Evolutionary conservation across 1,139 yeast genomes (phyloP).

Genomic region (Hansenula sp.): DNA sequence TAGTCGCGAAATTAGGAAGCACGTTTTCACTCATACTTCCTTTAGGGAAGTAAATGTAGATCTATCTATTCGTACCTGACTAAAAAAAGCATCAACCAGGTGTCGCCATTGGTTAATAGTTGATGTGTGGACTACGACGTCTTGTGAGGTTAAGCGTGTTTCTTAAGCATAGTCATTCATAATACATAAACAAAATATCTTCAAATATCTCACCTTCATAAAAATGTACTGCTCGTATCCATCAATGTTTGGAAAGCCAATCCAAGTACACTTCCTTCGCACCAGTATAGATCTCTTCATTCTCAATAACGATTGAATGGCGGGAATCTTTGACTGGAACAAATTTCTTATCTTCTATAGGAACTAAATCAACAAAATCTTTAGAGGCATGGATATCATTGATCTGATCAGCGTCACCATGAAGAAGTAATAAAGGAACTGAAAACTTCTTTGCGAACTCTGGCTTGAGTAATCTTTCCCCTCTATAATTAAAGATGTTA

Average conservation of each 20-base stretch:
- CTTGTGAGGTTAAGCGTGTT: no score
- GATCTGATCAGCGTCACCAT: constrained; percentile 49
- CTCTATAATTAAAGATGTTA: constrained; percentile 34
- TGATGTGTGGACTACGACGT: no score
- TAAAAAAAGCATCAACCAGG: no score
- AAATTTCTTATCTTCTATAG: constrained; percentile 25
- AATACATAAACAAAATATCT: no score
- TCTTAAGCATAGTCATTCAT: no score
- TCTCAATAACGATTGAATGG: constrained; percentile 45
- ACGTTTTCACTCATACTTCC: no score
- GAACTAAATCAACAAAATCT: constrained; percentile 37
- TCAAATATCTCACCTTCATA: background rate
- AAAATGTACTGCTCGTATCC: no score
- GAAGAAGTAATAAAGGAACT: constrained; percentile 47
- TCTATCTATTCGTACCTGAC: no score
- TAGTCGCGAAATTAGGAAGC: no score
- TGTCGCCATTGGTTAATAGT: no score
- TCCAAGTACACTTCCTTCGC: constrained; percentile 3
- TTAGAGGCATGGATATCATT: constrained; percentile 53
- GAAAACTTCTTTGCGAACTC: constrained; percentile 39
- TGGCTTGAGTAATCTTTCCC: constrained; percentile 43
- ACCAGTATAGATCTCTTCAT: constrained; percentile 31
- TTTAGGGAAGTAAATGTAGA: no score
- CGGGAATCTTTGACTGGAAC: constrained; percentile 28
- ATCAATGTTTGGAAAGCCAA: constrained; percentile 9